Base-by-base conservation (phyloP, 2,329 filamentous ascomycete species). In the Botrytis tulipae region DNA sequence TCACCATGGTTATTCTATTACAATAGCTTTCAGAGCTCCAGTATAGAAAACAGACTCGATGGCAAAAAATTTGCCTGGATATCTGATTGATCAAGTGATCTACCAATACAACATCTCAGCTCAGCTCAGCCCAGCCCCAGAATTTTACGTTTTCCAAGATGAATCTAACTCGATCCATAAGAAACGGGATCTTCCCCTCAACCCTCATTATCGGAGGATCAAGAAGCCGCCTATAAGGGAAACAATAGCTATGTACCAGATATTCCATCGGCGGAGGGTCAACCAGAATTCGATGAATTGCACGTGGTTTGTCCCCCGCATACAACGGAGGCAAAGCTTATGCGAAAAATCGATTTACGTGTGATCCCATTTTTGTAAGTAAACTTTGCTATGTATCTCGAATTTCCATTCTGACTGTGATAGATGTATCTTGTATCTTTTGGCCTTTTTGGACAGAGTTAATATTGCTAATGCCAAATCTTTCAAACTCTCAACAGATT, bases 391-490 rank as follows among this genome's bases (percentile, higher is more conserved):
- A 32, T 22, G 40, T 29, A 12, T 8, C 35, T 14, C 32, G 9
- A 68, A 57, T 32, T 20, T 4, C 4, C 32, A 61, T 12, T 60
- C 48, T 67, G 25, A 67, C 32, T 68, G 22, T 32, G 7, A 35
- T 7, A 72, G 71, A 68, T 72, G 89, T 80, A 84, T 94, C 74
- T 85, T 95, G 81, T 94, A 93, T 80, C 83, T 92, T 59, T 84
- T 92, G 67, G 90, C 91, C 54, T 93, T 93, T 79, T 83, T 93
- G 68, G 86, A 91, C 80, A 86, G 92, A 66, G 92, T 94, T 80
- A 95, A 95, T 80, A 93, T 95, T 78, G 91, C 90, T 81, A 95
- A 95, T 82, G 93, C 92, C 42, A 88, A 87, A 61, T 86, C 92
- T 63, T 93, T 93, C 75, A 86, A 87, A 59, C 84, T 95, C 22